Base-by-base conservation (phyloP, 2,329 filamentous ascomycete genomes). In the Nigrospora osmanthi region DNA sequence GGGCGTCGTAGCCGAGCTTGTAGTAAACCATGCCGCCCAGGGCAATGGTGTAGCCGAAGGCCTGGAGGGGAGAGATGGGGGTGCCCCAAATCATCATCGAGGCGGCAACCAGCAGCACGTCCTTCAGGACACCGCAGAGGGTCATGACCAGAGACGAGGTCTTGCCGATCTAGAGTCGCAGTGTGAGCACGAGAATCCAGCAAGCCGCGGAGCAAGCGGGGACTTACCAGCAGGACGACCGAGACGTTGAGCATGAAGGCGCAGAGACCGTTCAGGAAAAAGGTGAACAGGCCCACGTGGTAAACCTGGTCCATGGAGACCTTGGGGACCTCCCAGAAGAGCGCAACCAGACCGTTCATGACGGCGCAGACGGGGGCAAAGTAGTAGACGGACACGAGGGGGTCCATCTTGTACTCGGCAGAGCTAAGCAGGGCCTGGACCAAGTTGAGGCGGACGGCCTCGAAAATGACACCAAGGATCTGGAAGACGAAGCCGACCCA, bases 321-420 rank as follows among this genome's bases (percentile, higher is more conserved):
- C 53, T 70, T 74, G 54, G 85, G 85, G 3, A 89, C 64, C 66
- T 93, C 87, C 70, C 83, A 82, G 60, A 87, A 69, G 31, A 91
- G 69, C 45, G 85, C 84, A 40, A 89, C 78, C 12, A 80, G 61
- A 54, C 83, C 79, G 71, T 93, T 93, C 81, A 93, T 89, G 61
- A 79, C 69, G 40, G 87, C 87, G 67, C 87, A 93, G 46, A 89
- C 81, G 14, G 87, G 87, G 2, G 88, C 88, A 57, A 90, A 93
- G 75, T 93, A 93, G 78, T 93, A 93, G 12, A 93, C 79, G 30
- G 87, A 93, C 45, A 93, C 87, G 17, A 93, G 73, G 15, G 87
- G 87, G 64, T 93, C 87, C 88, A 93, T 93, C 79, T 91, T 91
- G 78, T 85, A 91, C 68, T 91, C 87, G 42, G 83, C 76, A 36